Conservation (phyloP, 495 filamentous ascomycete species). For the Penicillium macrosclerotiorum region DNA sequence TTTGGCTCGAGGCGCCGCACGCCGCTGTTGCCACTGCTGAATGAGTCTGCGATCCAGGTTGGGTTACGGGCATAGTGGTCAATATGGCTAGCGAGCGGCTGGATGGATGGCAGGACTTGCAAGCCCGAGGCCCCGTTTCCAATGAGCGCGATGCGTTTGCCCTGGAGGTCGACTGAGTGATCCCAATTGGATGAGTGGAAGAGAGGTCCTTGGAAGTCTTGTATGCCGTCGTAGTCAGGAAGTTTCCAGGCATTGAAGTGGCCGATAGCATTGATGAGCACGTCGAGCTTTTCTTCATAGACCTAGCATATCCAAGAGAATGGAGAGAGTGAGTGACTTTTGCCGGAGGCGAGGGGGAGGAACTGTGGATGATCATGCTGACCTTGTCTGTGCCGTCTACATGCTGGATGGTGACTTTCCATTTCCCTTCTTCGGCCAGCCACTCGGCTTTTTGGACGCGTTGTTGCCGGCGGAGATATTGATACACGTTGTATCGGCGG, state of each 20-base stretch:
- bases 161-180: constrained; percentile 42
- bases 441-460: constrained; percentile 54
- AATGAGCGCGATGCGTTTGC: constrained; percentile 59
- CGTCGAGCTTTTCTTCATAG: constrained; percentile 54
- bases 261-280: constrained; percentile 59
- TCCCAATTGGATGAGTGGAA: constrained; percentile 58
- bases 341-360: not conserved
- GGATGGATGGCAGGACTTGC: constrained; percentile 54
- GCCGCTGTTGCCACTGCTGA: constrained; percentile 32
- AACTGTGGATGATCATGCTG: not conserved
- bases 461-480: constrained; percentile 49
- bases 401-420: constrained; percentile 47
- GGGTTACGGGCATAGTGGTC: constrained; percentile 65
- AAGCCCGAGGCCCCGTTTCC: constrained; percentile 59
- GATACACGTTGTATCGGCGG: constrained; percentile 59
- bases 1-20: constrained; percentile 46
- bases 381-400: constrained; percentile 33
- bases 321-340: constrained; percentile 4
- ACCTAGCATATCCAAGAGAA: constrained; percentile 36
- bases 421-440: constrained; percentile 49
- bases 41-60: constrained; percentile 67
- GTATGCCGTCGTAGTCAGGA: constrained; percentile 50
- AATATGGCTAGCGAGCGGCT: constrained; percentile 55
- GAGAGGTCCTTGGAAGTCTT: constrained; percentile 46
- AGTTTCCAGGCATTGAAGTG: constrained; percentile 56